phyloP scores from a whole-genome alignment of 2,329 filamentous ascomycete genomes.

The Alternaria rosae region DNA sequence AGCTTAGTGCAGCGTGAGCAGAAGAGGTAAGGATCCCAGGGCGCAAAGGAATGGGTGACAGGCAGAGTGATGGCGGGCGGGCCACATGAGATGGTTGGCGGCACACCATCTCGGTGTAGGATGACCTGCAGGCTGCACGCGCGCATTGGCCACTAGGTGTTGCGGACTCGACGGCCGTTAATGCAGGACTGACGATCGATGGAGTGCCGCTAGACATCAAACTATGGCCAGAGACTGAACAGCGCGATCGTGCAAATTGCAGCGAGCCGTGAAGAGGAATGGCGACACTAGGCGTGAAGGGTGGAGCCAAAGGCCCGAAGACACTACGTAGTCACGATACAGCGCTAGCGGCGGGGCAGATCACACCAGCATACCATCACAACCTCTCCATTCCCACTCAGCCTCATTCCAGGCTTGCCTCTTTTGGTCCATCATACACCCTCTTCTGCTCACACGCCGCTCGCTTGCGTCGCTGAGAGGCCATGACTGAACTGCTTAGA shows the following conservation, averaged over 20 bases:
- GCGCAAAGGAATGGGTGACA: conserved; percentile 43
- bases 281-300: neutral
- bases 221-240: conserved; percentile 21
- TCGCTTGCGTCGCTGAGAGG: conserved; percentile 28
- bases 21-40: conserved; percentile 40
- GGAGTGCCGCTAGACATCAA: conserved; percentile 20
- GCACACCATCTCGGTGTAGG: conserved; percentile 30
- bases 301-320: conserved; percentile 20
- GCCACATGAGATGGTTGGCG: conserved; percentile 32
- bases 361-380: conserved; percentile 28
- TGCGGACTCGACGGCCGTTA: conserved; percentile 36
- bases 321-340: conserved; percentile 6
- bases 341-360: conserved; percentile 29
- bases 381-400: conserved; percentile 23
- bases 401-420: conserved; percentile 34
- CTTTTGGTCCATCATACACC: conserved; percentile 23
- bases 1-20: conserved; percentile 46
- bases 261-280: conserved; percentile 11
- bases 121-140: conserved; percentile 41
- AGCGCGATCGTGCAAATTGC: conserved; percentile 26
- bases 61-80: conserved; percentile 37
- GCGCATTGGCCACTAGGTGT: conserved; percentile 36
- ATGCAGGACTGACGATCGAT: conserved; percentile 46
- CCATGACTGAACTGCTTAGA: conserved; percentile 33
- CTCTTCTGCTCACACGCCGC: conserved; percentile 29